A percentile compares a stretch with the other conserved stretches of the same genome.
These are phyloP conservation scores for Geotrichum histeridarum DNA, from an alignment of 1,139 yeast species.

Conservation along the genomic window DNA sequence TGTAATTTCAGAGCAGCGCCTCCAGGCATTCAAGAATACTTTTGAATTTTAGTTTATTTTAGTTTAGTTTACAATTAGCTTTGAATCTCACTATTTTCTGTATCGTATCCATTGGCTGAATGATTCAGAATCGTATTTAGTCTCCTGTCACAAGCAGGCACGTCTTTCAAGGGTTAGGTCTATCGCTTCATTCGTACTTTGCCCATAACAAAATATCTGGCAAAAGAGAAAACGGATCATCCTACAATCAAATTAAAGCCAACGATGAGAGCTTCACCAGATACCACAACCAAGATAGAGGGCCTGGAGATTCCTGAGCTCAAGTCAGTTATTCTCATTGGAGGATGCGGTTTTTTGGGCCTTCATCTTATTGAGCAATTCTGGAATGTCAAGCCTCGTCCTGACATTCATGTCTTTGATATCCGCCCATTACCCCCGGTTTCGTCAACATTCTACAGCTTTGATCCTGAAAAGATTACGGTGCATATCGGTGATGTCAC, in stretches of 20 bases:
- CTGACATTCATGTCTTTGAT: constrained; percentile 80
- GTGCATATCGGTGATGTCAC: constrained; percentile 85
- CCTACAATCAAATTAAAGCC: neutral
- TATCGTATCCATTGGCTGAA: too few species aligned
- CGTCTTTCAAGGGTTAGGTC: neutral
- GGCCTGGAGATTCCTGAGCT: constrained; percentile 18
- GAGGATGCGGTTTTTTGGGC: constrained; percentile 95
- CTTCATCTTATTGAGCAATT: constrained; percentile 86
- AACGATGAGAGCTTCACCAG: too few species aligned
- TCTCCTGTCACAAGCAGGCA: neutral
- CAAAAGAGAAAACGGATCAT: neutral
- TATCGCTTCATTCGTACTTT: neutral
- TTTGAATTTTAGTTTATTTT: neutral
- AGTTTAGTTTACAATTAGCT: neutral
- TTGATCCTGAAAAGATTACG: constrained; percentile 50
- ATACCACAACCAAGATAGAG: neutral
- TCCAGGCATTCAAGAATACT: neutral
- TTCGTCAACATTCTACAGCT: constrained; percentile 68
- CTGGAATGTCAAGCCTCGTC: constrained; percentile 58
- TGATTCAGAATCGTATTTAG: neutral
- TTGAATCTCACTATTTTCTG: neutral
- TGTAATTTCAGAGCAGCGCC: neutral
- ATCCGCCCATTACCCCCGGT: constrained; percentile 75
- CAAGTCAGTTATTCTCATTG: constrained; percentile 75
- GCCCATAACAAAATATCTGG: neutral